Evolutionary conservation across 2,329 filamentous ascomycete genomes (phyloP).

Genomic region (Cercospora brassicicola): DNA sequence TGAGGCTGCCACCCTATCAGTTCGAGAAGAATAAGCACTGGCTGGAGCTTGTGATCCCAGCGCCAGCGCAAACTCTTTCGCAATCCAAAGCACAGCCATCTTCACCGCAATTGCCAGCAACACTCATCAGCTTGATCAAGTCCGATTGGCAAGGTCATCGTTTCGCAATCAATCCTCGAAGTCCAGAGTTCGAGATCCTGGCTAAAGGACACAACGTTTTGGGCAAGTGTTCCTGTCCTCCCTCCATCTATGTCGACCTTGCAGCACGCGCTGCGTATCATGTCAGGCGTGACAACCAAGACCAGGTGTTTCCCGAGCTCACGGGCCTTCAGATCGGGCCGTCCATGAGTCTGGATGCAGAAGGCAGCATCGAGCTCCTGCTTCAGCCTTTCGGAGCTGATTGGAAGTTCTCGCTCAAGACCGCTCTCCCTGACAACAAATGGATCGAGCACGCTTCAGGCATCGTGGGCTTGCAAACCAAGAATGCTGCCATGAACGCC

Average conservation of each 20-base stretch:
- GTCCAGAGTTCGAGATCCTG: background rate
- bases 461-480: background rate
- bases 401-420: conserved; percentile 5
- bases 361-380: background rate
- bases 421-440: background rate
- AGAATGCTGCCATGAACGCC: background rate
- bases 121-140: background rate
- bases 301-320: background rate
- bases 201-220: conserved; percentile 3
- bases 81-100: background rate
- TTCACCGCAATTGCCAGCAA: conserved; percentile 1
- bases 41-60: conserved; percentile 8
- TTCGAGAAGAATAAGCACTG: conserved; percentile 16
- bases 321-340: background rate
- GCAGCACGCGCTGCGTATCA: conserved; percentile 1
- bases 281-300: background rate
- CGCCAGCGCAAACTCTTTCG: background rate
- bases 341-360: background rate
- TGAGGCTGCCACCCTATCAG: conserved; percentile 12
- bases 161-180: conserved; percentile 1
- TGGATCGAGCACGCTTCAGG: background rate
- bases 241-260: background rate
- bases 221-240: background rate
- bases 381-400: background rate
- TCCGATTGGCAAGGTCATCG: conserved; percentile 7